Evolutionary conservation across 202 grass and related monocot species (phyloP).

Genomic region (Carex arenaria): DNA sequence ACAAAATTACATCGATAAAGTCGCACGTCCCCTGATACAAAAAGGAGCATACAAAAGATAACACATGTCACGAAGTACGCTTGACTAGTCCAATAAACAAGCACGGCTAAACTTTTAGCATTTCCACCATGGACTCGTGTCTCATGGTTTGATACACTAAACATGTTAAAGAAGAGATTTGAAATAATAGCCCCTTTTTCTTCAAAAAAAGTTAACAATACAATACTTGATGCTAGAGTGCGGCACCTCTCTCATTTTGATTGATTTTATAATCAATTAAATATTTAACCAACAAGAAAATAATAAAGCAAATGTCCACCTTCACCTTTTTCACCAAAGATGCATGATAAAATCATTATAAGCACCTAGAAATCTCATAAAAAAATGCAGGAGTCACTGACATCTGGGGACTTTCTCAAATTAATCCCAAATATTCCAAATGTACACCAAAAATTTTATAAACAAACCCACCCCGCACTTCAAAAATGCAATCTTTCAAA

Average conservation of each 20-base stretch:
- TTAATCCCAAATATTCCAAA: background rate
- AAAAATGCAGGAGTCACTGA: background rate
- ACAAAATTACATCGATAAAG: background rate
- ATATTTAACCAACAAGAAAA: slow-evolving; percentile 2
- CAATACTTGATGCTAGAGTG: background rate
- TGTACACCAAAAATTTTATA: background rate
- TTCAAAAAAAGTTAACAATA: background rate
- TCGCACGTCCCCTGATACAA: background rate
- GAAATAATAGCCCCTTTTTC: background rate
- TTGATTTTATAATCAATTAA: background rate
- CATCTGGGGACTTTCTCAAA: background rate
- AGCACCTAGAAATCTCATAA: background rate
- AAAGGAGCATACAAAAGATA: background rate
- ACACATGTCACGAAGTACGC: background rate
- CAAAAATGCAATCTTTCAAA: background rate
- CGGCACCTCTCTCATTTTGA: too few relatives aligned
- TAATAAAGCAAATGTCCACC: slow-evolving; percentile 10
- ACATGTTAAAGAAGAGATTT: background rate
- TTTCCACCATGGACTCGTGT: background rate
- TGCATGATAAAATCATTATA: background rate
- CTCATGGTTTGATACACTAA: background rate
- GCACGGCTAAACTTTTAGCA: background rate
- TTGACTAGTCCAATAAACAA: background rate
- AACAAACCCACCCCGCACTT: background rate
- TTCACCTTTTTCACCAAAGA: slow-evolving; percentile 10